Evolutionary conservation across 352 stramenopile genomes (phyloP), one percentile per base, ranked within the genome.

Genomic region (Globisporangium viniferum): DNA sequence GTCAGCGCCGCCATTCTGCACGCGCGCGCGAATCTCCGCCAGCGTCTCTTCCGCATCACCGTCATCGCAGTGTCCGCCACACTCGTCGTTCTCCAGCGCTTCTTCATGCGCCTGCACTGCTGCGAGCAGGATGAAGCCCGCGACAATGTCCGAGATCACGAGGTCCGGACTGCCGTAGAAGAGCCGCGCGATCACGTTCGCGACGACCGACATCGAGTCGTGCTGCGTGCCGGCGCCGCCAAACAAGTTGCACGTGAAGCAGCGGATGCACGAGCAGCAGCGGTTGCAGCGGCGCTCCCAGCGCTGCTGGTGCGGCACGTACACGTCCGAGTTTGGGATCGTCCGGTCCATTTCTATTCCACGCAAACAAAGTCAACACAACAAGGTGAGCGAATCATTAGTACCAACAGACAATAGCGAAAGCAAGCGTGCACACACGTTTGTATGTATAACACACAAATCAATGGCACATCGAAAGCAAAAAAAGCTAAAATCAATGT

Each of bases 101-200:
- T 89, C 84, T 67, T 96, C 88, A 56, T 94, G 81, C 27, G 87
- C 86, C 49, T 96, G 89, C 4, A 96, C 87, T 0, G 87, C 87
- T 0, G 86, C 87, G 3, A 96, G 60, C 24, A 96, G 64, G 39
- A 96, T 85, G 61, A 95, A 96, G 1, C 89, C 89, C 0, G 89
- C 89, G 31, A 95, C 80, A 64, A 96, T 94, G 61, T 96, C 89
- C 66, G 89, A 96, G 46, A 95, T 91, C 20, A 96, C 89, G 36
- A 96, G 83, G 61, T 96, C 87, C 3, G 87, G 89, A 60, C 84
- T 95, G 14, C 89, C 89, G 64, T 95, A 94, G 55, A 96, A 96
- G 46, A 96, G 81, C 10, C 87, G 79, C 10, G 87, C 89, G 57
- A 95, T 82, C 27, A 96, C 89, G 24, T 90, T 93, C 1, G 89